Conservation (phyloP, 1,284 basidiomycete species). For the Cutaneotrichosporon sp. region DNA sequence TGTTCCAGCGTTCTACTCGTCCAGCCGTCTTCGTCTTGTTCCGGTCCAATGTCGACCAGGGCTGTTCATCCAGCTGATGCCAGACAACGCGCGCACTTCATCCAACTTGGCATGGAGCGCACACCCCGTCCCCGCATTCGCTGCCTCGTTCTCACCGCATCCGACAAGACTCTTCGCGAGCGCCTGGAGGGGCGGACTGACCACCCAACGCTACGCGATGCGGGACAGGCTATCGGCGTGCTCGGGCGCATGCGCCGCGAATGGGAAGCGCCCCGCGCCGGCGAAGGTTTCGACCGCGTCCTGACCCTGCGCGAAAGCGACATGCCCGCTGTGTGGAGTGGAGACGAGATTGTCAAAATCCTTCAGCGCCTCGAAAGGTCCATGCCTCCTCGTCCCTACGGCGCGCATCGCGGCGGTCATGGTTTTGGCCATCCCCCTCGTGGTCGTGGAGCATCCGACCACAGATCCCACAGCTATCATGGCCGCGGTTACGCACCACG, state of each 20-base stretch:
- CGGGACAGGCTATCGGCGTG: conserved; percentile 41
- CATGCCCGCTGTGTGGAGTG: background rate
- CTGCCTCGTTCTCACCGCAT: conserved; percentile 30
- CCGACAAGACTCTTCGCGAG: conserved; percentile 31
- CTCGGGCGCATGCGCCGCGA: conserved; percentile 39
- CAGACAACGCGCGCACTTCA: conserved; percentile 51
- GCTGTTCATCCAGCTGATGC: conserved; percentile 8
- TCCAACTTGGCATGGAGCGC: conserved; percentile 32
- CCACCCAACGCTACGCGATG: conserved; percentile 49
- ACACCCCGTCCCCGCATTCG: conserved; percentile 26
- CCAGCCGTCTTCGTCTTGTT: background rate
- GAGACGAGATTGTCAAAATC: background rate
- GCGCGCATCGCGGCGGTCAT: background rate
- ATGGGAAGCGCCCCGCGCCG: conserved; percentile 32
- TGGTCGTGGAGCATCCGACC: background rate
- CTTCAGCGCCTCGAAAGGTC: conserved; percentile 4
- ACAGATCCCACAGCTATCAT: background rate
- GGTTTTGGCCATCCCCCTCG: background rate
- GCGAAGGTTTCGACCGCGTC: conserved; percentile 23
- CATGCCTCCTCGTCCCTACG: background rate
- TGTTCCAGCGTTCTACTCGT: too few relatives aligned
- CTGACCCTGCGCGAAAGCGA: conserved; percentile 11
- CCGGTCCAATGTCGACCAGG: background rate
- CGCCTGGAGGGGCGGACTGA: conserved; percentile 34
- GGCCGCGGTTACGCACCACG: conserved; percentile 4